Base-by-base conservation (phyloP, 129 eudicot species). In the Helianthus tuberosus region DNA sequence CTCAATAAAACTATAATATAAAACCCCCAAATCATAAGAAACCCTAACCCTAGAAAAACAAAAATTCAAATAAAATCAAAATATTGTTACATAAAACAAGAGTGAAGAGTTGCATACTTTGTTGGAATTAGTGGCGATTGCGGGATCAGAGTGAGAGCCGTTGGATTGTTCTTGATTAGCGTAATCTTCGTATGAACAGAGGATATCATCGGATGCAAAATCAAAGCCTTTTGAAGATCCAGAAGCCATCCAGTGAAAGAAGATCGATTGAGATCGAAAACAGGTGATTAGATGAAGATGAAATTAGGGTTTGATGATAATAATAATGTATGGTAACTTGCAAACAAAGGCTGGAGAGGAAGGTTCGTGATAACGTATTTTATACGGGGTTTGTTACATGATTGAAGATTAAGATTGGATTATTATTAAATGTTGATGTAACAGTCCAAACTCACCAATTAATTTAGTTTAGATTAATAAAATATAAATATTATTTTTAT, bases 181-280 rank as follows among this genome's bases (percentile, higher is more conserved):
- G 80, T 79, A 88, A 78, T 90, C 97, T 68, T 93, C 98, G 77
- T 90, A 90, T 8, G 98, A 90, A 75, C 96, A 90, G 27, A 93
- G 89, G 29, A 93, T 86, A 74, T 93, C 97, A 68, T 93, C 98
- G 10, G 98, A 72, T 12, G 85, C 96, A 75, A 93, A 90, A 90
- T 88, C 96, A 50, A 84, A 93, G 35, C 87, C 88, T 71, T 88
- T 88, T 59, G 93, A 74, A 20, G 98, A 90, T 66, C 98, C 96
- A 41, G 98, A 93, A 48, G 96, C 97, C 98, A 93, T 93, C 32
- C 61, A 66, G 44, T 58, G 14, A 59, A 49, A 11, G 11, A 49
- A 3, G 43, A 69, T 53, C 49, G 11, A 46, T 41, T 62, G 66
- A 63, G 51, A 32, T 6, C 16, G 20, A 20, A 13, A 23, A 50